These are phyloP conservation scores for Corchorus capsularis DNA, from an alignment of 345 rosid species.

Conservation along the genomic window DNA sequence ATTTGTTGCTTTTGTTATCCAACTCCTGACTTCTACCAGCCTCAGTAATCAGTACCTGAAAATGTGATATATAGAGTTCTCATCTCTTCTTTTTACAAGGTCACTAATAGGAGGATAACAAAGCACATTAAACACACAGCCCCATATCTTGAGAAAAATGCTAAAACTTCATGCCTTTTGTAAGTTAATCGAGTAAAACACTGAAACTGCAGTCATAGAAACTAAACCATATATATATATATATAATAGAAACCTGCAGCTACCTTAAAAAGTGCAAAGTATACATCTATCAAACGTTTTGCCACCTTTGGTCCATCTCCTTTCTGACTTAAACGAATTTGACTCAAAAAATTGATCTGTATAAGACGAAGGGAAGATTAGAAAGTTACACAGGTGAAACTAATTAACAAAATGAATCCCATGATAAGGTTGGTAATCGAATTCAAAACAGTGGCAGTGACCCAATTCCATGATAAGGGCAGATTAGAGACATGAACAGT, in stretches of 20 bases:
- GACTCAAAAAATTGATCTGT: slow-evolving; percentile 94
- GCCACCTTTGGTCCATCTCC: slow-evolving; percentile 94
- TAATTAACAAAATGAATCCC: not conserved
- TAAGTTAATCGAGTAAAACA: not conserved
- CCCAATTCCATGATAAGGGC: not conserved
- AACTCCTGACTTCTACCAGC: slow-evolving; percentile 41
- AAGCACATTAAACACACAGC: not conserved
- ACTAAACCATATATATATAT: not conserved
- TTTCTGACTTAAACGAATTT: slow-evolving; percentile 68
- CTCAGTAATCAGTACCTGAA: slow-evolving; percentile 72
- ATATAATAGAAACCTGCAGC: not conserved
- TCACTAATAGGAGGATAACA: not conserved
- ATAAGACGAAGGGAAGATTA: slow-evolving; percentile 18
- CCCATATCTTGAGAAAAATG: not conserved
- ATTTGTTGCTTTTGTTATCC: slow-evolving; percentile 32
- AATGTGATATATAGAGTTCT: slow-evolving; percentile 24
- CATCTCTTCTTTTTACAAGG: slow-evolving; percentile 10
- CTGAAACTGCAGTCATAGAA: not conserved
- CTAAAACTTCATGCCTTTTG: not conserved
- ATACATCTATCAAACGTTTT: slow-evolving; percentile 84
- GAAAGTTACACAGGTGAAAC: slow-evolving; percentile 9
- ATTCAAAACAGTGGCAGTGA: not conserved
- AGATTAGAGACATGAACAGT: not conserved
- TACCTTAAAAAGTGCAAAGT: slow-evolving; percentile 96
- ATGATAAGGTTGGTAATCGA: not conserved